Conservation (phyloP, 257 asterid species). For the Solanum commersonii region DNA sequence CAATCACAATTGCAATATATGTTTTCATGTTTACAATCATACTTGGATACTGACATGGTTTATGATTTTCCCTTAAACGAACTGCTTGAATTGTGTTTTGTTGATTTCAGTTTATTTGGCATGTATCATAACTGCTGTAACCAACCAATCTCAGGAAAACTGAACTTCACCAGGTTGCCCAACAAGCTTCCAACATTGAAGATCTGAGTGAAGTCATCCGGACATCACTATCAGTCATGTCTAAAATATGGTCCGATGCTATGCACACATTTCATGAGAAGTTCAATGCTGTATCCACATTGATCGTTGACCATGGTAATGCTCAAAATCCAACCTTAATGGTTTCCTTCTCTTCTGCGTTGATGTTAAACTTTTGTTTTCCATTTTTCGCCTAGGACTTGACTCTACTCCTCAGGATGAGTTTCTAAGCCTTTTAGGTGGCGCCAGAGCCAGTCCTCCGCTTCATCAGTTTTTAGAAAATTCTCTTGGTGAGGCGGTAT, state of each 20-base stretch:
- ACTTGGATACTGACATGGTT: background rate
- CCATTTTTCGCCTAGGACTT: conserved; percentile 42
- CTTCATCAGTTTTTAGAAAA: conserved; percentile 89
- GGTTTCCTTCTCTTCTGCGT: background rate
- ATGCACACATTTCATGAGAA: conserved; percentile 70
- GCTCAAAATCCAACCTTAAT: background rate
- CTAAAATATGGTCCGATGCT: conserved; percentile 90
- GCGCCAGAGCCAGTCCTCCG: conserved; percentile 95
- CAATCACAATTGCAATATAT: background rate
- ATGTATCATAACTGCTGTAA: background rate
- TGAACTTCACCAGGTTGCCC: conserved; percentile 97
- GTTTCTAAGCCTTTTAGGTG: conserved; percentile 82
- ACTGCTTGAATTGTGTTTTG: background rate
- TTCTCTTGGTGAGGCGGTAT: conserved; percentile 97
- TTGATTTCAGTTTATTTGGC: background rate
- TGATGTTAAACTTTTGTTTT: conserved; percentile 12
- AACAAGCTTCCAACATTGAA: conserved; percentile 87
- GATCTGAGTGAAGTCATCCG: conserved; percentile 73
- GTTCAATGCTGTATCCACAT: conserved; percentile 58
- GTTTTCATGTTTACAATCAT: background rate
- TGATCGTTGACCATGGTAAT: conserved; percentile 82
- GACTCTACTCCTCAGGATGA: conserved; percentile 91
- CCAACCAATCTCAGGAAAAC: conserved; percentile 45
- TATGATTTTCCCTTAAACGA: background rate
- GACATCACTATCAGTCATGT: conserved; percentile 68